Percentiles rank a stretch among this genome's conserved stretches.
These are phyloP conservation scores for Naganishia albida DNA, from an alignment of 1,284 basidiomycete genomes.

Conservation along the genomic window DNA sequence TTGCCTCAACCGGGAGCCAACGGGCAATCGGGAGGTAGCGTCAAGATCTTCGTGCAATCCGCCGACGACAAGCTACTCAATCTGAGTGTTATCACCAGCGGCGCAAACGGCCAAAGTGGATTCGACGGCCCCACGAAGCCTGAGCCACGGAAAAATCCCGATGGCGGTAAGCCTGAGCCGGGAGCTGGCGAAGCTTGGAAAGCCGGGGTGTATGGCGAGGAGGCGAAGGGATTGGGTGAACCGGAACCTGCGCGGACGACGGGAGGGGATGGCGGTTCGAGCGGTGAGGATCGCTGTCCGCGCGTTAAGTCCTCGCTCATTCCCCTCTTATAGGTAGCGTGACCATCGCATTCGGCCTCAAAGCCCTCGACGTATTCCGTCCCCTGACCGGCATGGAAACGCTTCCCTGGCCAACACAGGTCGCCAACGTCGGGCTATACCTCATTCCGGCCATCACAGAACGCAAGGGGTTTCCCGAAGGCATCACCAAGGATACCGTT, in stretches of 20 bases:
- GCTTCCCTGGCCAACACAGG: background rate
- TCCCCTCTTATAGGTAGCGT: background rate
- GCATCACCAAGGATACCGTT: background rate
- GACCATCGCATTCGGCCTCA: background rate
- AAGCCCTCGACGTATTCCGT: background rate
- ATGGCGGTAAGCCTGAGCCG: slow-evolving; percentile 21
- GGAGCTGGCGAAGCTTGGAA: background rate
- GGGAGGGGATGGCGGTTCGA: background rate
- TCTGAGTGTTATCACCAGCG: background rate
- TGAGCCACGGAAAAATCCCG: background rate
- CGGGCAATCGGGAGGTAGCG: background rate
- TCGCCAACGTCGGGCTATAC: background rate
- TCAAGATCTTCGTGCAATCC: background rate
- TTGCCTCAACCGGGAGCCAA: background rate
- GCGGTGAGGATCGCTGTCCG: background rate
- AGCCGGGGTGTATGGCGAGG: too few species aligned
- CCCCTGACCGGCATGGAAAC: background rate
- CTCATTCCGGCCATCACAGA: background rate
- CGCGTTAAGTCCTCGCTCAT: background rate
- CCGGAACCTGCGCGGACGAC: background rate
- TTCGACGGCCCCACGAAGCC: background rate
- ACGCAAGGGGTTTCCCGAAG: background rate
- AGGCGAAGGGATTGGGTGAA: too few species aligned
- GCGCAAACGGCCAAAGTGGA: background rate
- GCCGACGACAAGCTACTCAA: background rate